Conservation (phyloP, 2,329 filamentous ascomycete genomes). For the Amauroascus niger region DNA sequence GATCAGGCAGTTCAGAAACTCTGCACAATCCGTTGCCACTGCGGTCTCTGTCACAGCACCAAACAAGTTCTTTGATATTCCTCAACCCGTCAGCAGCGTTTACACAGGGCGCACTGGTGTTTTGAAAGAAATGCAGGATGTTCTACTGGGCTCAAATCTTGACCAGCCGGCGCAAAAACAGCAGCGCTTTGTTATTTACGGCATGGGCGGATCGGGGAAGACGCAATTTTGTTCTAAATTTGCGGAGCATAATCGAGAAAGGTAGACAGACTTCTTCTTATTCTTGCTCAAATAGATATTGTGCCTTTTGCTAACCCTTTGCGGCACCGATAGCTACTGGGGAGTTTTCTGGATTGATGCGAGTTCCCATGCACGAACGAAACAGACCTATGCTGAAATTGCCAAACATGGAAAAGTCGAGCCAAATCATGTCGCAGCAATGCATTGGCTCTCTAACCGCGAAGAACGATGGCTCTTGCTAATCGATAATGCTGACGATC, state of each 20-base stretch:
- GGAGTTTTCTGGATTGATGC: slow-evolving; percentile 33
- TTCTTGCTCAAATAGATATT: neutral
- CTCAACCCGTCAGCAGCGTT: slow-evolving; percentile 17
- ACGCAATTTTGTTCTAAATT: slow-evolving; percentile 34
- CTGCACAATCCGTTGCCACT: neutral
- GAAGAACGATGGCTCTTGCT: slow-evolving; percentile 27
- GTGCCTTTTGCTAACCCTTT: neutral
- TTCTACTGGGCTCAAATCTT: slow-evolving; percentile 9
- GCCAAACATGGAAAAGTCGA: slow-evolving; percentile 23
- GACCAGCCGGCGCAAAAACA: slow-evolving; percentile 15
- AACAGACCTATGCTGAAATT: slow-evolving; percentile 23
- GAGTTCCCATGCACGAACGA: slow-evolving; percentile 20
- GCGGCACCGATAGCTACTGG: slow-evolving; percentile 14
- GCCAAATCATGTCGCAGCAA: slow-evolving; percentile 22
- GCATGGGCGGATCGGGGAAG: slow-evolving; percentile 35
- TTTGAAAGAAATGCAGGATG: slow-evolving; percentile 15
- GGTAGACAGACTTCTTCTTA: slow-evolving; percentile 18
- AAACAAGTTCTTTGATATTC: slow-evolving; percentile 21
- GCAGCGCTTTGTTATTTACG: slow-evolving; percentile 29
- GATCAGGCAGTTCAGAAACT: neutral
- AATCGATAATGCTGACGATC: slow-evolving; percentile 38
- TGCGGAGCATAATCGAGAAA: slow-evolving; percentile 27
- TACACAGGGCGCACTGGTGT: slow-evolving; percentile 18
- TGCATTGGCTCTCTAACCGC: slow-evolving; percentile 21
- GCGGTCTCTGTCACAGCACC: neutral